Base-by-base conservation (phyloP, 495 filamentous ascomycete species). In the Annulohypoxylon nitens region DNA sequence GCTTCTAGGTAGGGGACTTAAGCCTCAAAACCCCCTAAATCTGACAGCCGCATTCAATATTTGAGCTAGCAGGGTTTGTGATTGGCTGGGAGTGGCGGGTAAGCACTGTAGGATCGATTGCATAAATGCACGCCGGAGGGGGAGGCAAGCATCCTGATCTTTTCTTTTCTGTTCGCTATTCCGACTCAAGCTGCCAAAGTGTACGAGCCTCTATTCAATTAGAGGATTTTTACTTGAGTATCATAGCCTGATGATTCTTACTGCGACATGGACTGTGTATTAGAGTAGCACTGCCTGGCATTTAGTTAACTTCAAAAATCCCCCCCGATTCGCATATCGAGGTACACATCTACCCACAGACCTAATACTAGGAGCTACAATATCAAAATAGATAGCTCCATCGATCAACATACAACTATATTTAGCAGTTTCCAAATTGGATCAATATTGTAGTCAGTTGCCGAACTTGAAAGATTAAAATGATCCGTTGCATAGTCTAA, bases 341-440 rank as follows among this genome's bases (percentile, higher is more conserved):
- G 30, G 5, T 3, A 30, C 30, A 30, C 39, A 43, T 43, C 11
- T 43, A n/a, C 12, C 14, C 14, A 14, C 12, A 0, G 14, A 7
- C 8, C 9, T 39, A 11, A 39, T 39, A 39, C 11, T 26, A 36
- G 16, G n/a, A 16, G 7, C 23, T 5, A 16, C 6, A 2, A n/a
- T 9, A 20, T 2, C 43, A 1, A 33, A 53, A 10, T 10, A 26
- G 3, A 18, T 12, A 43, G 3, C 39, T 12, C 34, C 9, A 54
- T 64, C 16, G 64, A 67, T 67, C 39, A 25, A 39, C 54, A 26
- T 16, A 20, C 34, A 18, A 6, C 16, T 67, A 67, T 67, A 67
- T 67, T 67, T 67, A 59, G 64, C 37, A 39, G 0, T 39, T 50
- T 2, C 39, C 53, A n/a, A 10, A 47, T 65, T 45, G 39, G 26